Percentiles rank a stretch among this genome's conserved stretches.
Evolutionary conservation across 495 filamentous ascomycete genomes (phyloP).

Genomic region (Xanthoparmelia taractica): DNA sequence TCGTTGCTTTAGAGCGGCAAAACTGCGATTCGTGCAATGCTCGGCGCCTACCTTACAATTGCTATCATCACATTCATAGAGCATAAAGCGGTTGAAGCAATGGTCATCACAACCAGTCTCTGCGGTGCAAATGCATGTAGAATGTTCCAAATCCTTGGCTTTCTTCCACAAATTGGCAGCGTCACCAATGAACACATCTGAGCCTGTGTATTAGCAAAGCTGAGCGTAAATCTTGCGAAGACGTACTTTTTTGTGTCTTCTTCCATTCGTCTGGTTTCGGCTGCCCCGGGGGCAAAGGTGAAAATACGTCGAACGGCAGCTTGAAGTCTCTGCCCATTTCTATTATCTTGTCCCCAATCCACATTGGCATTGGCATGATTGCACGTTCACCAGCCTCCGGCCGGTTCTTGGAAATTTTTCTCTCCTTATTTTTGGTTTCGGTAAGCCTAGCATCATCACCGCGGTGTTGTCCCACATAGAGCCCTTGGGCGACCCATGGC

Average conservation of each 20-base stretch:
- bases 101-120: conserved; percentile 77
- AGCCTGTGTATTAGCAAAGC: conserved; percentile 22
- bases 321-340: conserved; percentile 69
- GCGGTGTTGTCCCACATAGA: conserved; percentile 82
- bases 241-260: conserved; percentile 80
- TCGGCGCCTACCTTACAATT: conserved; percentile 71
- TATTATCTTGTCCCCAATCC: conserved; percentile 52
- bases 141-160: conserved; percentile 62
- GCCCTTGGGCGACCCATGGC: conserved; percentile 68
- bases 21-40: conserved; percentile 77
- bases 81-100: conserved; percentile 92
- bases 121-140: conserved; percentile 68
- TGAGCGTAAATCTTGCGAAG: background rate
- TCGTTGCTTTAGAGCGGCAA: conserved; percentile 68
- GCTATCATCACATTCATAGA: conserved; percentile 87
- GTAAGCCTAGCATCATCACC: conserved; percentile 53
- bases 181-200: conserved; percentile 89
- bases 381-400: conserved; percentile 36
- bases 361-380: conserved; percentile 60
- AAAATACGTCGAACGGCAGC: conserved; percentile 82
- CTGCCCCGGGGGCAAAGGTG: conserved; percentile 73
- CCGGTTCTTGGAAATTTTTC: conserved; percentile 41
- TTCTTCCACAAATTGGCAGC: conserved; percentile 80
- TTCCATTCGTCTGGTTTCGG: conserved; percentile 87
- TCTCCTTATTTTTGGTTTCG: conserved; percentile 55